These are phyloP conservation scores for Euphorbia lathyris DNA, from an alignment of 345 rosid genomes.

Conservation along the genomic window DNA sequence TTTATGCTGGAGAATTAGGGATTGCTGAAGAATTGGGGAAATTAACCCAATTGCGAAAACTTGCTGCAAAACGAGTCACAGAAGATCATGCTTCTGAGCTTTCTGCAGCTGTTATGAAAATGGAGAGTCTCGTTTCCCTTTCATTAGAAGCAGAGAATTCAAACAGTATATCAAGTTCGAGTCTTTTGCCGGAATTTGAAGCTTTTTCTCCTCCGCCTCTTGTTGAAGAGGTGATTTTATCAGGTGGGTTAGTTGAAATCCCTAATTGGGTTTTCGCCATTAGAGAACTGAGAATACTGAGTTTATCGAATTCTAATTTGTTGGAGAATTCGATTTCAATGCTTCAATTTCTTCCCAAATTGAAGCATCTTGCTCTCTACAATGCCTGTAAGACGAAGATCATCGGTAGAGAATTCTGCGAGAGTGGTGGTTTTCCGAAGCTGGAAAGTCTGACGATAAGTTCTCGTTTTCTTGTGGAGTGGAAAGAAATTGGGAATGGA, in stretches of 20 bases:
- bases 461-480: neutral
- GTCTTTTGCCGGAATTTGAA: slow-evolving; percentile 5
- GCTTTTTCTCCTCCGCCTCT: slow-evolving; percentile 8
- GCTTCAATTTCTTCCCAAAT: slow-evolving; percentile 9
- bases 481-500: neutral
- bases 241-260: neutral
- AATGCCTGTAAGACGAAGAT: neutral
- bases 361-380: slow-evolving; percentile 1
- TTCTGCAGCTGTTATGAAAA: neutral
- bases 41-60: neutral
- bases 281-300: neutral
- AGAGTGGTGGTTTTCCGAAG: slow-evolving; percentile 11
- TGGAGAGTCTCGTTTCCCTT: neutral
- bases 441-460: neutral
- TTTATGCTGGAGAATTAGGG: slow-evolving; percentile 15
- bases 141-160: neutral
- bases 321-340: neutral
- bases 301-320: neutral
- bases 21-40: neutral
- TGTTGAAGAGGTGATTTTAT: neutral
- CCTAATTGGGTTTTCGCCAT: slow-evolving; percentile 5
- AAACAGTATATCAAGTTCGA: neutral
- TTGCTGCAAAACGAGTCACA: neutral
- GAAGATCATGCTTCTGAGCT: neutral
- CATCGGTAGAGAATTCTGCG: slow-evolving; percentile 15